Conservation (phyloP, 2,329 filamentous ascomycete species). For the Ophidiomyces ophidiicola region DNA sequence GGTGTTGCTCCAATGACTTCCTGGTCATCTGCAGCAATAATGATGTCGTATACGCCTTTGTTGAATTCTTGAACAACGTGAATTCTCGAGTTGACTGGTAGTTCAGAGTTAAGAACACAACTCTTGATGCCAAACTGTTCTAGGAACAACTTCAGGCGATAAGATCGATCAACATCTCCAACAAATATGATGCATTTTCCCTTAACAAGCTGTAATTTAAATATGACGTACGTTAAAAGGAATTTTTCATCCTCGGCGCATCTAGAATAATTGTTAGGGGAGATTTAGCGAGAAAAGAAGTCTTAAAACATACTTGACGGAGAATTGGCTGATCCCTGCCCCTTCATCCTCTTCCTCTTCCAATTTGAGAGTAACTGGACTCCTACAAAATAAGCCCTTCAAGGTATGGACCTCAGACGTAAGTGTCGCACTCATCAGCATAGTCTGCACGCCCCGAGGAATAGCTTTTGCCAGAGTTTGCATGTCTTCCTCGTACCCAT, state of each 20-base stretch:
- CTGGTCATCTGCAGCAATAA: constrained; percentile 88
- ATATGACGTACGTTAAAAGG: constrained; percentile 80
- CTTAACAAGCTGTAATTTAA: constrained; percentile 86
- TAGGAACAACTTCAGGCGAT: constrained; percentile 84
- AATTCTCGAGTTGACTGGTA: constrained; percentile 83
- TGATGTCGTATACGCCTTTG: constrained; percentile 90
- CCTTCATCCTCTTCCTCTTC: constrained; percentile 69
- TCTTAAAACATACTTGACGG: constrained; percentile 61
- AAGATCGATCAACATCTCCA: constrained; percentile 75
- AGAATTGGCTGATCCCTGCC: constrained; percentile 70
- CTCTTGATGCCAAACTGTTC: constrained; percentile 95
- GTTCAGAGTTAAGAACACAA: constrained; percentile 84
- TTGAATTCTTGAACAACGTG: constrained; percentile 98
- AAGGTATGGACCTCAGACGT: constrained; percentile 76
- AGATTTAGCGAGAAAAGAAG: too few relatives aligned
- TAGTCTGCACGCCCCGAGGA: constrained; percentile 75
- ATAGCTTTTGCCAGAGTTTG: constrained; percentile 64
- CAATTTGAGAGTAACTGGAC: constrained; percentile 67
- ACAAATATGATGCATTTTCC: constrained; percentile 83
- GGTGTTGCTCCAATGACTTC: constrained; percentile 55
- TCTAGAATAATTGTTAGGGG: constrained; percentile 27
- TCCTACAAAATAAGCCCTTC: constrained; percentile 71
- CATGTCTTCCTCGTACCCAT: constrained; percentile 86
- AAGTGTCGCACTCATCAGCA: constrained; percentile 87
- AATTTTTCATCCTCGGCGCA: constrained; percentile 98